These are phyloP conservation scores for Chrysopogon serrulatus DNA, from an alignment of 176 grass and related monocot species.

Conservation along the genomic window DNA sequence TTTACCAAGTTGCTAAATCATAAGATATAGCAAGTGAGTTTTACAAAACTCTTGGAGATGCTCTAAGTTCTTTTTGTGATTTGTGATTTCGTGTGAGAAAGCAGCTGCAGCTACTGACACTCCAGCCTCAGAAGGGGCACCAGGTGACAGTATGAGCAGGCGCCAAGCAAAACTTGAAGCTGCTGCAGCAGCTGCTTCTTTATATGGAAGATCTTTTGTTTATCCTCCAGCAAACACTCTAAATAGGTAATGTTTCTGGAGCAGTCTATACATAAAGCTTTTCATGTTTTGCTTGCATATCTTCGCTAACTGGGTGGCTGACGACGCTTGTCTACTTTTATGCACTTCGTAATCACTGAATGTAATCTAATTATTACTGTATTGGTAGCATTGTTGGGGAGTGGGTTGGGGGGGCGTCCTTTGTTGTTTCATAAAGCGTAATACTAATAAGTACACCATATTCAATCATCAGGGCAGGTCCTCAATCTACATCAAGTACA, in stretches of 20 bases:
- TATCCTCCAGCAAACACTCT: conserved; percentile 41
- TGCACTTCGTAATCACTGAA: neutral
- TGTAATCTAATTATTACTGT: neutral
- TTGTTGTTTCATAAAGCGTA: neutral
- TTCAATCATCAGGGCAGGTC: conserved; percentile 35
- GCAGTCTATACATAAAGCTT: neutral
- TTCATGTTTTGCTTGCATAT: neutral
- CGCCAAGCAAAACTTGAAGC: conserved; percentile 62
- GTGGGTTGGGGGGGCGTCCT: no score
- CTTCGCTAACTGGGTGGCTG: neutral
- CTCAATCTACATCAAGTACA: conserved; percentile 18
- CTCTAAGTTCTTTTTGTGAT: neutral
- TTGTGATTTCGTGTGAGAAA: conserved; percentile 20
- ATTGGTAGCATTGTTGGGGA: neutral
- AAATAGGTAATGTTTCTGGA: conserved; percentile 26
- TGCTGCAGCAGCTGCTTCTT: conserved; percentile 62
- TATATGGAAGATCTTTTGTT: conserved; percentile 78
- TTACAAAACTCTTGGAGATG: no score
- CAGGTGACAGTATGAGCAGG: conserved; percentile 43
- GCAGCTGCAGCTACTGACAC: conserved; percentile 25
- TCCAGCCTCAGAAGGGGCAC: conserved; percentile 25
- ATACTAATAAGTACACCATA: neutral
- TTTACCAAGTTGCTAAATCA: no score
- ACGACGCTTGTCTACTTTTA: neutral
- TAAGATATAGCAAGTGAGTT: no score